Evolutionary conservation across 2,329 filamentous ascomycete genomes (phyloP).

Genomic region (Huntiella savannae): DNA sequence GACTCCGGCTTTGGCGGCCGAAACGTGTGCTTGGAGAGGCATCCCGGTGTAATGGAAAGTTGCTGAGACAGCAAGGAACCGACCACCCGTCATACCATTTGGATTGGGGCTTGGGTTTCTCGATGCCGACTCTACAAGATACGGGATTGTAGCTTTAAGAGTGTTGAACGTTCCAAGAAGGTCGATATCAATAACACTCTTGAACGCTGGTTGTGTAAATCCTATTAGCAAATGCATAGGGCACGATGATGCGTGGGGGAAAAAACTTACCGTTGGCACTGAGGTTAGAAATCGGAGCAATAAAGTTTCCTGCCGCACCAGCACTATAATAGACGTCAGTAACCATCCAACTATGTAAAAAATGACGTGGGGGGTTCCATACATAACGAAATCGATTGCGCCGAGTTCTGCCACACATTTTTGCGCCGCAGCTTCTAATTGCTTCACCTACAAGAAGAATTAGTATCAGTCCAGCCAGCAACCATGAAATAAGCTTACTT

Average conservation of each 20-base stretch:
- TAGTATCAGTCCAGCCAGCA: not conserved
- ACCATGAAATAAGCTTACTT: slow-evolving; percentile 24
- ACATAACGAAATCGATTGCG: slow-evolving; percentile 84
- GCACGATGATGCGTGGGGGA: not conserved
- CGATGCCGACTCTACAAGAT: slow-evolving; percentile 55
- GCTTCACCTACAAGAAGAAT: slow-evolving; percentile 28
- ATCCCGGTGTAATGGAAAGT: slow-evolving; percentile 80
- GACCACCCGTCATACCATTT: slow-evolving; percentile 52
- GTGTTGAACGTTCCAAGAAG: slow-evolving; percentile 88
- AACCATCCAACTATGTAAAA: not conserved
- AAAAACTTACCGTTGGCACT: slow-evolving; percentile 45
- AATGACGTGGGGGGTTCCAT: slow-evolving; percentile 17
- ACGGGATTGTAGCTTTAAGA: slow-evolving; percentile 72
- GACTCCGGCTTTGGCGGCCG: slow-evolving; percentile 76
- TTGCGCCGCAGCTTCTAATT: slow-evolving; percentile 54
- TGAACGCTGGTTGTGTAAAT: slow-evolving; percentile 44
- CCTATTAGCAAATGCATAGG: no score
- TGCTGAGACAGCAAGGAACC: slow-evolving; percentile 78
- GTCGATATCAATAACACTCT: slow-evolving; percentile 90
- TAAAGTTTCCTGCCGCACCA: slow-evolving; percentile 88
- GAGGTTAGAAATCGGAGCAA: slow-evolving; percentile 65
- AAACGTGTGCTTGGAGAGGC: slow-evolving; percentile 75
- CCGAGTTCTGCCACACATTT: slow-evolving; percentile 68
- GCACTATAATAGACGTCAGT: slow-evolving; percentile 34
- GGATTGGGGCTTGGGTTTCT: slow-evolving; percentile 33